Base-by-base conservation (phyloP, 2,329 filamentous ascomycete species). In the Lasiodiplodia hormozganensis region DNA sequence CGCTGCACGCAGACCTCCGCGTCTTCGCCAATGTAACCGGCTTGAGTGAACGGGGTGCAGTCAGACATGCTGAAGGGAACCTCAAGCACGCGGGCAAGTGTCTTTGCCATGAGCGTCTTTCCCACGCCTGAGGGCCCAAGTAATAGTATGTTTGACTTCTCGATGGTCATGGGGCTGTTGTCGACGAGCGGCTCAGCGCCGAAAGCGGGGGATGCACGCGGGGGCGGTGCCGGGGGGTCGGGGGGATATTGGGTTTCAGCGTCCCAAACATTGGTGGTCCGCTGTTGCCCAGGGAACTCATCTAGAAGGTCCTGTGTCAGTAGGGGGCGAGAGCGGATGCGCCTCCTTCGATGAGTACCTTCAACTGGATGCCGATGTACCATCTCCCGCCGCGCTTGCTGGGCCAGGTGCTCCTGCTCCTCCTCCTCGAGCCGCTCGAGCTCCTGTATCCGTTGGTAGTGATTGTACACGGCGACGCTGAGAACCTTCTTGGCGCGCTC, bases 21-120 rank as follows among this genome's bases (percentile, higher is more conserved):
- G 77, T 99, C 96, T 76, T 98, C 95, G 36, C 96, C 96, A 73
- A 99, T 97, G 75, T 99, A 99, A 31, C 96, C 95, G 4, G 95
- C 95, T 81, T 97, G 95, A 0, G 95, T 98, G 71, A 98, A 94
- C 6, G 94, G 92, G 62, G 96, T 97, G 79, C 95, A 98, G 80
- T 98, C 95, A 70, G 93, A 95, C 80, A 97, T 97, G 70, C 92
- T 94, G 76, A 97, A 97, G 0, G 96, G 96, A 0, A 98, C 94
- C 70, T 96, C 95, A n/a, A 99, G 87, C 65, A 96, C 91, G 75
- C 94, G 91, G 73, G 95, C 96, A 49, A 98, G 83, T 0, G 95
- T 98, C 80, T 94, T 96, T 65, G 94, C 87, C 82, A 99, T 98
- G 70, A 98, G 89, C 0, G 96, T 99, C 82, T 99, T 99, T 16